These are phyloP conservation scores for Oenanthe javanica DNA, from an alignment of 140 eudicot genomes.

Conservation along the genomic window DNA sequence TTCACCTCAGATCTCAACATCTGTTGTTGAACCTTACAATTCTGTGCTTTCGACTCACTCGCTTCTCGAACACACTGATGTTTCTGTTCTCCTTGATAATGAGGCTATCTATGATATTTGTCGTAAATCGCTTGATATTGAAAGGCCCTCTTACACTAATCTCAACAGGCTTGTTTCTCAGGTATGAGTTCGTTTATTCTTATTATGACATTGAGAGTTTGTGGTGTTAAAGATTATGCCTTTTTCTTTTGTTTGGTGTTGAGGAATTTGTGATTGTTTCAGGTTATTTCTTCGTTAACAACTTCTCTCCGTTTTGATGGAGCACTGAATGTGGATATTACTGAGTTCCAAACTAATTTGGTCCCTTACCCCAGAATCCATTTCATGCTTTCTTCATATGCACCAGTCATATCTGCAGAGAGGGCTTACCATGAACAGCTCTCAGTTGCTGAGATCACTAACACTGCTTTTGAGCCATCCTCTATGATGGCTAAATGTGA, in stretches of 20 bases:
- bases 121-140: conserved; percentile 4
- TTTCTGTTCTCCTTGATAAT: conserved; percentile 4
- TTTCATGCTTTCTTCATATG: conserved; percentile 6
- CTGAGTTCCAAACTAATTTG: conserved; percentile 3
- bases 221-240: neutral
- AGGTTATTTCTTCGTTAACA: conserved; percentile 3
- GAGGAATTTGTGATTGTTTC: neutral
- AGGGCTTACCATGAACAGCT: conserved; percentile 9
- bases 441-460: neutral
- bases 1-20: conserved; percentile 8
- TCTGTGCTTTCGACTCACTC: conserved; percentile 7
- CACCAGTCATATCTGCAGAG: neutral
- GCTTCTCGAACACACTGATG: conserved; percentile 5
- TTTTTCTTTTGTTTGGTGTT: neutral
- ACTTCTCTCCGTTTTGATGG: conserved; percentile 3
- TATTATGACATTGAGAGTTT: neutral
- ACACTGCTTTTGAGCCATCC: conserved; percentile 6
- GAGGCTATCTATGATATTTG: conserved; percentile 2
- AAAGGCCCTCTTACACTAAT: conserved; percentile 2
- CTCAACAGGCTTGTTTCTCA: conserved; percentile 9
- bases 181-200: neutral
- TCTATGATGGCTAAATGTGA: conserved; percentile 9
- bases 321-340: conserved; percentile 4
- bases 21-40: conserved; percentile 8
- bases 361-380: conserved; percentile 8